Evolutionary conservation across 129 eudicot species (phyloP), one percentile per base, ranked within the genome.

Genomic region (Pittosporum tobira): DNA sequence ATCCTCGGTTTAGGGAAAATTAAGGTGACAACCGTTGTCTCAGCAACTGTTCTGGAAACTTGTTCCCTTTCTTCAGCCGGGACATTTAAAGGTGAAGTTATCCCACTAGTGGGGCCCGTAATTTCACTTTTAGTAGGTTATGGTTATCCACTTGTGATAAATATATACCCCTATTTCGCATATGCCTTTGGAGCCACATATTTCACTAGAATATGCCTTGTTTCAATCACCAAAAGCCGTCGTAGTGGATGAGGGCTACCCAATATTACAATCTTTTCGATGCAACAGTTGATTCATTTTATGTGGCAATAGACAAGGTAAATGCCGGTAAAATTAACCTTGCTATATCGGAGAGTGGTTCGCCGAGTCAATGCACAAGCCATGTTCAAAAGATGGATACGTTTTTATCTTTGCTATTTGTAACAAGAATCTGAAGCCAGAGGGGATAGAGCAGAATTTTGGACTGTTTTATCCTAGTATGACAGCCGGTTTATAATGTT

Each of bases 221-320:
- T 40, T n/a, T n/a, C n/a, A n/a, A n/a, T n/a, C 18, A 4, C 1
- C 24, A 12, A 19, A 45, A 6, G 6, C n/a, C 3, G 25, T 8
- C 0, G 6, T 64, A 1, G 6, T 7, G 0, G 69, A 65, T 9
- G 48, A 14, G 5, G 15, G 6, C 5, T 18, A 15, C 19, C 3
- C 1, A n/a, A 14, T 65, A 65, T 23, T 10, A 42, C 1, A 64
- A 64, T 24, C 36, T 68, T 1, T 68, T 68, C 15, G 73, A 68
- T 19, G 46, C 67, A 1, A 59, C 27, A 1, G 73, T 68, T 4
- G 73, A 68, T 60, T n/a, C 61, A 6, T 26, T 59, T 15, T 20
- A 69, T 31, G 43, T 34, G 26, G 74, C 74, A 9, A 10, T 61
- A 20, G 68, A 69, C 29, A 69, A 69, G 47, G 34, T 22, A 1